Base-by-base conservation (phyloP, 192 early-diverging fungal genomes). In the Coemansia sp. region DNA sequence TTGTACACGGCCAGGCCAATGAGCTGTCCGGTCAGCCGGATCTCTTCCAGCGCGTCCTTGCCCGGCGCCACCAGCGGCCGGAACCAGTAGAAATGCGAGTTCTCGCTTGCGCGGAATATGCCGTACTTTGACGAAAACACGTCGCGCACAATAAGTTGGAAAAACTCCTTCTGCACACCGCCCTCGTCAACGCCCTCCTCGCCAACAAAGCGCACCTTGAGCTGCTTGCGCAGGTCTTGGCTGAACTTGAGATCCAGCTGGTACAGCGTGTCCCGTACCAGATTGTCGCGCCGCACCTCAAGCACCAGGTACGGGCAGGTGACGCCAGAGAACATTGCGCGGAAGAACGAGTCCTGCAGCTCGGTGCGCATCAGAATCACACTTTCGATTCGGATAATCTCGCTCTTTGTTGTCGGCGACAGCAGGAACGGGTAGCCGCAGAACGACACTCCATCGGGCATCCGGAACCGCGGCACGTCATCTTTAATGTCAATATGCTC, bases 181-280 rank as follows among this genome's bases (percentile, higher is more conserved):
- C 95, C 95, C 60, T 93, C 93, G 65, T 95, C 94, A 11, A 97
- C 89, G 22, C 91, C 94, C 64, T 96, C 94, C 60, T 96, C 95
- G 22, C 92, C 92, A 1, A 93, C 87, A 85, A 97, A 97, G 34
- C 91, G 84, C 54, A 97, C 88, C 42, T 93, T 84, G 20, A 97
- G 83, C 69, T 94, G 94, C 69, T 95, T 97, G 51, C 90, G 89
- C 58, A 95, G 78, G 63, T 97, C 95, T 64, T 92, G 87, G 48
- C 84, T 83, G 11, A 90, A 82, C 69, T 96, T 94, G 50, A 84
- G 72, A 22, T 89, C 86, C 42, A 97, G 82, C 75, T 96, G 87
- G 56, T 80, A 83, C 61, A 88, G 61, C 37, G 87, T 85, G 59
- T 91, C 90, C 8, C 87, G 78, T 31, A 91, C 88, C 34, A 91